Conservation (phyloP, 495 filamentous ascomycete species). For the Talaromyces borbonicus region DNA sequence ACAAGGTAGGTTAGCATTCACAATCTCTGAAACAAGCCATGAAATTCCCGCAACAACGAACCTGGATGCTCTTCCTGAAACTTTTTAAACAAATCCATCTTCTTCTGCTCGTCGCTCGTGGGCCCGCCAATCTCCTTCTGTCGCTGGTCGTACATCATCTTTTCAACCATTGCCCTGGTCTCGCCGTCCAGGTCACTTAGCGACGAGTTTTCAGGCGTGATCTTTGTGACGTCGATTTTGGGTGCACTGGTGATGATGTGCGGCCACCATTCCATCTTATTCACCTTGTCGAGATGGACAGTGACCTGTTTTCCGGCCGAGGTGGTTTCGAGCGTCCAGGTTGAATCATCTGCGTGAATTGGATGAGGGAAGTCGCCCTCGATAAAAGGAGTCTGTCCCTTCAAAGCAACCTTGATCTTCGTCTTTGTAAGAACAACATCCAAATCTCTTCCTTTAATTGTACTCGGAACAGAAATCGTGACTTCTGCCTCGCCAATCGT, state of each 20-base stretch:
- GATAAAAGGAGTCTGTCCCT: constrained; percentile 79
- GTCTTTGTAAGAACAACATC: constrained; percentile 73
- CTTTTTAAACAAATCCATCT: constrained; percentile 82
- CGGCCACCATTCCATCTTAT: constrained; percentile 98
- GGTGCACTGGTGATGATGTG: constrained; percentile 73
- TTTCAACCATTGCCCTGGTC: constrained; percentile 97
- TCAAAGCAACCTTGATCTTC: constrained; percentile 70
- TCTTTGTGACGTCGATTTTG: constrained; percentile 89
- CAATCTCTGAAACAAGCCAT: not conserved
- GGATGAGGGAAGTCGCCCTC: constrained; percentile 76
- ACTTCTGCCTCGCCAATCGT: constrained; percentile 89
- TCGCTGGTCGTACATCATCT: constrained; percentile 99
- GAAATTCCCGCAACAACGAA: constrained; percentile 53
- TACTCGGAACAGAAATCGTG: constrained; percentile 62
- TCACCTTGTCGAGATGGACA: constrained; percentile 90
- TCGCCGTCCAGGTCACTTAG: constrained; percentile 89
- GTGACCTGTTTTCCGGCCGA: constrained; percentile 62
- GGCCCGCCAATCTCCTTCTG: constrained; percentile 90
- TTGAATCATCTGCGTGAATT: constrained; percentile 74
- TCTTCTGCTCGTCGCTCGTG: constrained; percentile 85
- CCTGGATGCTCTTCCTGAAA: constrained; percentile 83
- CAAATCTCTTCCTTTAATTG: constrained; percentile 75
- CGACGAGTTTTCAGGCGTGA: constrained; percentile 84
- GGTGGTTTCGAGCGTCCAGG: constrained; percentile 80
- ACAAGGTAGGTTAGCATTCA: constrained; percentile 3